A percentile compares a stretch with the other conserved stretches of the same genome.
Conservation (phyloP, 345 rosid species). For the Euphorbia peplus region DNA sequence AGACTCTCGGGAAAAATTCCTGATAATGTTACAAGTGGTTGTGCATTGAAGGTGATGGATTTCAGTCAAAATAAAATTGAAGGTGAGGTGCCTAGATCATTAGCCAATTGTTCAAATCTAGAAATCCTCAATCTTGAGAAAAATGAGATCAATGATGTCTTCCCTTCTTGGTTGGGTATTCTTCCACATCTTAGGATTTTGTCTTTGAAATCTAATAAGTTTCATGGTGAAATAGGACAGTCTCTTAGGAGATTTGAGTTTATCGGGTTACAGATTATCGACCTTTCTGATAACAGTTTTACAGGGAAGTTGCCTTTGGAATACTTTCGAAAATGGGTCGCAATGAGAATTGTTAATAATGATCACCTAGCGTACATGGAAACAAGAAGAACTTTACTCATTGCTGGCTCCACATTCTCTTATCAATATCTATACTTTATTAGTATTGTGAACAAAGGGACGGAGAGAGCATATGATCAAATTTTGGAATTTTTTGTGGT, state of each 20-base stretch:
- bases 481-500: too few species aligned
- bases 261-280: not conserved
- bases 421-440: not conserved
- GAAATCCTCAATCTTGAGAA: slow-evolving; percentile 4
- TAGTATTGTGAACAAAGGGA: slow-evolving; percentile 6
- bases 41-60: not conserved
- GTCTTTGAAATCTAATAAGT: not conserved
- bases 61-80: slow-evolving; percentile 2
- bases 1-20: not conserved
- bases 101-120: too few species aligned
- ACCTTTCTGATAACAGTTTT: slow-evolving; percentile 5
- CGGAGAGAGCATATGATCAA: too few species aligned
- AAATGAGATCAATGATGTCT: slow-evolving; percentile 3
- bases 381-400: not conserved
- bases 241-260: not conserved
- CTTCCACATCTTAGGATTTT: not conserved
- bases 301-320: not conserved
- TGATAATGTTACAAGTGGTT: not conserved
- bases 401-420: too few species aligned
- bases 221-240: not conserved
- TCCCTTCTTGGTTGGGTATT: not conserved
- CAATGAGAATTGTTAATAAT: not conserved
- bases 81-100: too few species aligned
- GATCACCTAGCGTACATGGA: slow-evolving; percentile 4
- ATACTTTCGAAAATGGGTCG: not conserved